These are phyloP conservation scores for Pneumocystis murina DNA, from an alignment of 1,139 yeast species.

Conservation along the genomic window DNA sequence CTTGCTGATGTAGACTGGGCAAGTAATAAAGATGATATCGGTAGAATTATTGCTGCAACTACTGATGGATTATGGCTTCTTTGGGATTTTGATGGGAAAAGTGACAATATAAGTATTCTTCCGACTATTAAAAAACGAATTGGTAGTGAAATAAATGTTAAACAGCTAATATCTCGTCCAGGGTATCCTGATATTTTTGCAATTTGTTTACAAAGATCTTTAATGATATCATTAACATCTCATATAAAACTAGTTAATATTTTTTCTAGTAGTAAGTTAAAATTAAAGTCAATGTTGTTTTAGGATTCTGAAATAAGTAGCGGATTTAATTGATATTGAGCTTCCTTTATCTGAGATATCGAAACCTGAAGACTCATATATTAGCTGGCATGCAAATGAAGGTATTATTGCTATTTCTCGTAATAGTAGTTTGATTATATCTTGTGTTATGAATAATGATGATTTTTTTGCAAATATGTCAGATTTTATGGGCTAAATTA, in stretches of 20 bases:
- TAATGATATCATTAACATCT: neutral
- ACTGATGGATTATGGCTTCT: neutral
- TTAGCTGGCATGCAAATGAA: neutral
- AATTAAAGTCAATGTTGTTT: neutral
- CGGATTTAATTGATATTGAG: neutral
- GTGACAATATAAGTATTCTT: neutral
- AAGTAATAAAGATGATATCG: neutral
- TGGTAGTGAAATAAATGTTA: neutral
- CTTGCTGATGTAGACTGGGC: neutral
- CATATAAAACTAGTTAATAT: neutral
- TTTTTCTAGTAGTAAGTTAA: neutral
- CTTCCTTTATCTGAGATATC: neutral
- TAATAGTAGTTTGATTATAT: neutral
- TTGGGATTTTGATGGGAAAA: neutral
- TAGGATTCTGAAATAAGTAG: neutral
- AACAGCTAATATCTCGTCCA: neutral
- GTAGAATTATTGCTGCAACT: neutral
- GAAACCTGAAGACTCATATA: neutral
- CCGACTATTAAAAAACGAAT: neutral
- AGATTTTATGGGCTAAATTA: neutral
- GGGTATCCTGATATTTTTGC: neutral
- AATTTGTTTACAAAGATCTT: neutral
- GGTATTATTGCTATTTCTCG: neutral
- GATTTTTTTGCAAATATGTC: neutral
- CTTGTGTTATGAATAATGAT: neutral